phyloP scores from a whole-genome alignment of 2,329 filamentous ascomycete genomes.

The Xylaria polymorpha region DNA sequence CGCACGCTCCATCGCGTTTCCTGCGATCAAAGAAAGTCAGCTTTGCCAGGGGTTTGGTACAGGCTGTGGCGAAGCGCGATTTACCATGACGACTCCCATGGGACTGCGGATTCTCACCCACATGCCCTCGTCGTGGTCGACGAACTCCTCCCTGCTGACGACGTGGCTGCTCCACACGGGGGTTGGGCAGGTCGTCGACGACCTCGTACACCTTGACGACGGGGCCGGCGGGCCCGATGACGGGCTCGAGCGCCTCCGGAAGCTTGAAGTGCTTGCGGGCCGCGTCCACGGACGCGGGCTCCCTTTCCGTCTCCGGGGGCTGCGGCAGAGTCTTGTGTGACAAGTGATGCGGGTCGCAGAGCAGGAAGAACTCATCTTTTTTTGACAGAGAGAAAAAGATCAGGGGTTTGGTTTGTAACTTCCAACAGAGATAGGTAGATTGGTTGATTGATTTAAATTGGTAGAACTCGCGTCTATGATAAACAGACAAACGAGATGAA shows the following conservation, averaged over 20 bases:
- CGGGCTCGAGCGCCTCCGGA: conserved; percentile 43
- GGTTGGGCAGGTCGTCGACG: conserved; percentile 64
- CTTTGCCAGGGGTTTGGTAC: no score
- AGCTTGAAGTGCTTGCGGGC: conserved; percentile 47
- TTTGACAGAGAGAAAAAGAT: background rate
- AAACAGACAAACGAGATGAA: background rate
- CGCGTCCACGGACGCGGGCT: conserved; percentile 42
- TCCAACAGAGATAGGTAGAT: background rate
- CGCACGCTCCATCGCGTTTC: conserved; percentile 62
- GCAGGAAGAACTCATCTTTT: conserved; percentile 60
- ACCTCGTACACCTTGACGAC: conserved; percentile 58
- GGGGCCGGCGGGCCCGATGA: conserved; percentile 26
- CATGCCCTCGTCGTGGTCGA: conserved; percentile 60
- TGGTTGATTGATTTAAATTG: background rate
- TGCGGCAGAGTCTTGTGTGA: conserved; percentile 47
- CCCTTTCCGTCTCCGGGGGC: conserved; percentile 43
- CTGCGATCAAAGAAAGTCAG: no score
- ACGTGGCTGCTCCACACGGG: conserved; percentile 67
- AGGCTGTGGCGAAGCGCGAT: no score
- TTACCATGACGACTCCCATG: conserved; percentile 59
- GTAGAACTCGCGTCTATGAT: background rate
- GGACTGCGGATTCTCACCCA: conserved; percentile 60
- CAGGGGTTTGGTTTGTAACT: background rate
- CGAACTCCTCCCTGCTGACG: conserved; percentile 66
- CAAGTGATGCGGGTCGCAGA: conserved; percentile 64